phyloP scores from a whole-genome alignment of 208 protist genomes.

The Phytomonas sp. region DNA sequence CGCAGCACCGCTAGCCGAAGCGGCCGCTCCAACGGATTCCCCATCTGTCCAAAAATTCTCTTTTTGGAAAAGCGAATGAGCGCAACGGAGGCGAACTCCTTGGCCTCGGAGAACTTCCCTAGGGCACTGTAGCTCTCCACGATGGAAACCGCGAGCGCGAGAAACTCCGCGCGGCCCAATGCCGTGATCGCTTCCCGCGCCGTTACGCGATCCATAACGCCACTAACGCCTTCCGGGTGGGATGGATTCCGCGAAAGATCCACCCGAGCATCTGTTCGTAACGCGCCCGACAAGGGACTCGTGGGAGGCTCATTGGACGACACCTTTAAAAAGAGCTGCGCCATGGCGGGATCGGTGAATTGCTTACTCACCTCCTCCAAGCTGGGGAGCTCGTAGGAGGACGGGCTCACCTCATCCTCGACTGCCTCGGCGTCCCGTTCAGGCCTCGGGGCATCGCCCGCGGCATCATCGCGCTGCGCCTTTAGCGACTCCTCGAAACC shows the following conservation, averaged over 20 bases:
- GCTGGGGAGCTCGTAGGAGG: conserved; percentile 43
- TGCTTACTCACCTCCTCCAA: conserved; percentile 74
- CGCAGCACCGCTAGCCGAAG: conserved; percentile 70
- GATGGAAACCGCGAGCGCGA: conserved; percentile 63
- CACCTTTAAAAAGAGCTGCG: conserved; percentile 72
- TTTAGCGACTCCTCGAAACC: conserved; percentile 10
- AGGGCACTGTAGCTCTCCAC: conserved; percentile 79
- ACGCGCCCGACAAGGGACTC: neutral
- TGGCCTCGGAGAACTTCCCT: conserved; percentile 79
- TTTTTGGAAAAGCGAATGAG: conserved; percentile 40
- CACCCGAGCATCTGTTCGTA: neutral
- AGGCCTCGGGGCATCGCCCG: neutral
- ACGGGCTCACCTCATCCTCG: neutral
- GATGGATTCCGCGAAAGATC: neutral
- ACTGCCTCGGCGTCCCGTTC: neutral
- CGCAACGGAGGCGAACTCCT: conserved; percentile 81
- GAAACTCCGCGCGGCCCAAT: conserved; percentile 49
- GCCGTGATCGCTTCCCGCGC: conserved; percentile 51
- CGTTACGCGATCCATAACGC: conserved; percentile 44
- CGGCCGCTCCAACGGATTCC: conserved; percentile 45
- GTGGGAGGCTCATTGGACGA: conserved; percentile 20
- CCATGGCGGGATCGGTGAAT: conserved; percentile 74
- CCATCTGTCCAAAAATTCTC: conserved; percentile 39
- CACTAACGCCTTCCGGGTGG: conserved; percentile 10
- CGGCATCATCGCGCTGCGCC: neutral